Evolutionary conservation across 208 protist genomes (phyloP).

Genomic region (Trypanosoma brucei): DNA sequence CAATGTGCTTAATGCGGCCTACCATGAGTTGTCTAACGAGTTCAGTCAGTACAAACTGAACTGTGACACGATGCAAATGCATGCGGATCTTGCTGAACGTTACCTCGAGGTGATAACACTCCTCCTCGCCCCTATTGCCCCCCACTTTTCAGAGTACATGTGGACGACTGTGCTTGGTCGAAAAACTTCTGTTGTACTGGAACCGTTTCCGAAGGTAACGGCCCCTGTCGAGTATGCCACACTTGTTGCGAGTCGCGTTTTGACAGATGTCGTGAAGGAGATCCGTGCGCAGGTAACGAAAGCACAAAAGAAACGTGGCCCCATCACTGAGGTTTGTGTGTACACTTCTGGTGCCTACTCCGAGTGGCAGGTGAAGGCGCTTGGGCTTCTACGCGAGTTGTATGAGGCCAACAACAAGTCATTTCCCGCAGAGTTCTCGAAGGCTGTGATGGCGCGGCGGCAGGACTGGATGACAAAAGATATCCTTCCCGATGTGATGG

Average conservation of each 20-base stretch:
- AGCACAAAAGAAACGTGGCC: constrained; percentile 72
- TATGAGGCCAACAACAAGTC: constrained; percentile 41
- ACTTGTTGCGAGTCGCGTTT: constrained; percentile 64
- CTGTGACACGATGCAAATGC: constrained; percentile 67
- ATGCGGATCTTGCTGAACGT: constrained; percentile 62
- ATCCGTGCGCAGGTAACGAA: constrained; percentile 80
- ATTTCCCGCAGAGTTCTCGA: constrained; percentile 68
- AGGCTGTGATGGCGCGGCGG: constrained; percentile 53
- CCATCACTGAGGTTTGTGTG: constrained; percentile 59
- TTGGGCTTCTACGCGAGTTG: constrained; percentile 58
- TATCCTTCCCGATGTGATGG: constrained; percentile 82
- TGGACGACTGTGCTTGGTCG: constrained; percentile 88
- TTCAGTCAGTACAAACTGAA: constrained; percentile 92
- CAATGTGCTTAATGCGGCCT: constrained; percentile 93
- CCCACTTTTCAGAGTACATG: constrained; percentile 96
- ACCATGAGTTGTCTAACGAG: constrained; percentile 92
- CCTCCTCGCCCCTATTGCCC: constrained; percentile 94
- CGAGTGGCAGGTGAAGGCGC: constrained; percentile 75
- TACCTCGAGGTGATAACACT: constrained; percentile 94
- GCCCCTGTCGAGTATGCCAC: constrained; percentile 74
- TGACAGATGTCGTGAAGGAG: constrained; percentile 82
- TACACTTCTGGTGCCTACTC: constrained; percentile 65
- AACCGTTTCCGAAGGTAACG: constrained; percentile 54
- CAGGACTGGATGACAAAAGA: constrained; percentile 68
- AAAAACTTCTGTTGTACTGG: constrained; percentile 47